Evolutionary conservation across 2,329 filamentous ascomycete species (phyloP), one percentile per base, ranked within the genome.

Genomic region (Penicillium sp.): DNA sequence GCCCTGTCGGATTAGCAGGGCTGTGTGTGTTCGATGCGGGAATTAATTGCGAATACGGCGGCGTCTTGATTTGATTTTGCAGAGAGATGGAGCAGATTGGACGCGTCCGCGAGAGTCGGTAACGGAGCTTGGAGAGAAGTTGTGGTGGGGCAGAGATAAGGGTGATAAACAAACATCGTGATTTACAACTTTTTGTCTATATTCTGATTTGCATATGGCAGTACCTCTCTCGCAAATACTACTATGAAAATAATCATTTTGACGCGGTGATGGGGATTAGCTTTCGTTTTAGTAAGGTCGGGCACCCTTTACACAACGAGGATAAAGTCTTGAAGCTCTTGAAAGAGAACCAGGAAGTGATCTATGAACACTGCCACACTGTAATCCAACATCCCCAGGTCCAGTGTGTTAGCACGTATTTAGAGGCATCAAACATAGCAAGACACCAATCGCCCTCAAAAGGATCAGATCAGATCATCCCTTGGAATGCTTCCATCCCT

Each of bases 401-500:
- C 6, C n/a, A 15, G 3, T 6, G 15, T 15, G 4, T 3, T 2
- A 37, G 33, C 33, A 37, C 20, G 3, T 12, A 20, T 10, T 10
- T 20, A 37, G 5, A 12, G 9, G 3, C 15, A 5, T 20, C 3
- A 23, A 37, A 37, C 15, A 37, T 6, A 20, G 15, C 15, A 18
- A 37, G 8, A 18, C 20, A 37, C 33, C 28, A 20, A 37, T 20
- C 3, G 15, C 9, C 35, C 9, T 10, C 13, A 46, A 43, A 6
- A 35, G 8, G 12, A 43, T 42, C 18, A 20, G 20, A 44, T 27
- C 27, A 24, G 29, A 8, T 61, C 42, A 66, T 8, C 61, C 62
- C 41, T 63, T 67, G 29, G 63, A 64, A 44, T 65, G 75, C 70
- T 82, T 83, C 61, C 70, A 75, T 12, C 69, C 68, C 44, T 73